Base-by-base conservation (phyloP, 768 basidiomycete species). In the Lactifluus volemus region DNA sequence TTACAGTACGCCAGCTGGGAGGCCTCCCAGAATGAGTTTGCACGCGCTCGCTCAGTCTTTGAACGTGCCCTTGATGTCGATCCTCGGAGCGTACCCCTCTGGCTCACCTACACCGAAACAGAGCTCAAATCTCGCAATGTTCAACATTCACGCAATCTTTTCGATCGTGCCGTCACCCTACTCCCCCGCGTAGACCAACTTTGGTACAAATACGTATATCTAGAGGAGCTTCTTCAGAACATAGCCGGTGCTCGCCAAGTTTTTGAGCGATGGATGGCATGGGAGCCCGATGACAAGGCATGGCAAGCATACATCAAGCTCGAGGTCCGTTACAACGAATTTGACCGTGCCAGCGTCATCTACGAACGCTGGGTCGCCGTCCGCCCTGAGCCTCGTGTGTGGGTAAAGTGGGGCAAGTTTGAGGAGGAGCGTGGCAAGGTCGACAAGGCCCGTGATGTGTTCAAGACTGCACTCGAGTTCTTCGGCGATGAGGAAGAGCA, bases 221-320 rank as follows among this genome's bases (percentile, higher is more conserved):
- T 99, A 57, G 97, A 99, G 70, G 97, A 99, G 71, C 82, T 99
- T 3, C 81, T 99, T 12, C 89, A 95, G 68, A 98, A 99, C 69
- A 87, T 99, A 36, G 84, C 95, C 1, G 97, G 97, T 42, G 94
- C 95, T 1, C 85, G 97, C 9, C 96, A 98, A 71, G 92, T 98
- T 58, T 99, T 98, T 64, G 97, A 99, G 73, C 83, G 97, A 49
- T 99, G 97, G 97, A 96, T 98, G 93, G 84, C 92, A 66, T 98
- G 97, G 97, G 97, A 98, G 71, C 97, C 97, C 0, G 95, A 98
- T 68, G 97, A 98, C 82, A 98, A 98, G 77, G 94, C 96, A 3
- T 99, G 96, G 96, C 91, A 94, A 70, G 92, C 93, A n/a, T 98
- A 96, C 74, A 91, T 98, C 80, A 98, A 99, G 77, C 79, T 98